Percentiles rank a stretch among this genome's conserved stretches.
Conservation (phyloP, 2,329 filamentous ascomycete species). For the Hymenoscyphus albidus region DNA sequence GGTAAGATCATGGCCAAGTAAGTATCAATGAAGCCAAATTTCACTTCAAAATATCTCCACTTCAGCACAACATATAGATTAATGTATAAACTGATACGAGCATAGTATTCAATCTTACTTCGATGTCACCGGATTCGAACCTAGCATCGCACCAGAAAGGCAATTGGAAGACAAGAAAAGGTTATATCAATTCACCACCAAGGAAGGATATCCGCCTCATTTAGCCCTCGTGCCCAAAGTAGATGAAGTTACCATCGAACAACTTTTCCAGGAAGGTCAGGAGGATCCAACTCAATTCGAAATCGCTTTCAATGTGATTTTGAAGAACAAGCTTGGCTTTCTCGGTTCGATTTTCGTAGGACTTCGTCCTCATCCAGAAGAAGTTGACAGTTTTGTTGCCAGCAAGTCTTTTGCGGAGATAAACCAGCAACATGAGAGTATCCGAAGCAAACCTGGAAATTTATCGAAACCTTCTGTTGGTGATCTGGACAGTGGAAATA, state of each 20-base stretch:
- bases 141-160: neutral
- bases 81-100: neutral
- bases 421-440: constrained; percentile 15
- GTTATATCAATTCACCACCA: constrained; percentile 2
- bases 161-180: neutral
- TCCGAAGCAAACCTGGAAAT: constrained; percentile 26
- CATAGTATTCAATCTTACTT: constrained; percentile 9
- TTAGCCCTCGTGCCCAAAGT: neutral
- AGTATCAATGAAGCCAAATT: neutral
- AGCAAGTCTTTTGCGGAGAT: constrained; percentile 10
- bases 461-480: constrained; percentile 32
- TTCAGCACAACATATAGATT: neutral
- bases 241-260: neutral
- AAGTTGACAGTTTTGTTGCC: neutral
- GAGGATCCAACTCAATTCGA: neutral
- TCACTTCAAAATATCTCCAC: neutral
- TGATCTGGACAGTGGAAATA: constrained; percentile 27
- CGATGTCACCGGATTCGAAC: constrained; percentile 6
- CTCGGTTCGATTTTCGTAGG: constrained; percentile 5
- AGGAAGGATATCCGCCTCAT: constrained; percentile 4
- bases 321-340: constrained; percentile 9
- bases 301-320: constrained; percentile 6
- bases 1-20: neutral
- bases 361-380: neutral
- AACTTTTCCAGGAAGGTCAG: constrained; percentile 6